These are phyloP conservation scores for Teratosphaeriaceae sp. DNA, from an alignment of 2,329 filamentous ascomycete genomes.

Conservation along the genomic window DNA sequence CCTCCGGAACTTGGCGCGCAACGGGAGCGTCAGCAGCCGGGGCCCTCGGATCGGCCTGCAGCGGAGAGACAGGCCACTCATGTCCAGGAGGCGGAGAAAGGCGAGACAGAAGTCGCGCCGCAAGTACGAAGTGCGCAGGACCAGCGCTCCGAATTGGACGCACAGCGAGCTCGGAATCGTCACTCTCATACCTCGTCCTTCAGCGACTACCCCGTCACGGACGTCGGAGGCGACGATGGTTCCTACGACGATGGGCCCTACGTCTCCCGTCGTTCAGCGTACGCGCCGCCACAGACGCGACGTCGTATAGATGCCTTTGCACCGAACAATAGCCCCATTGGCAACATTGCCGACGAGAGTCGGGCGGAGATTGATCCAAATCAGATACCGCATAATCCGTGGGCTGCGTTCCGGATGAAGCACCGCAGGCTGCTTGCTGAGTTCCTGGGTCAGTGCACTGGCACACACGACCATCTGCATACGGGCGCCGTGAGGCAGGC, in stretches of 20 bases:
- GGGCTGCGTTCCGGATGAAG: slow-evolving; percentile 1
- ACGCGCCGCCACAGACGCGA: background rate
- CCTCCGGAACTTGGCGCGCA: no score
- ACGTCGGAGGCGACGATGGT: background rate
- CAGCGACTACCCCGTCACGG: no score
- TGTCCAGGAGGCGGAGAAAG: background rate
- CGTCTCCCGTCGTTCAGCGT: background rate
- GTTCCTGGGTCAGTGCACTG: slow-evolving; percentile 36
- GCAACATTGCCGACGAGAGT: background rate
- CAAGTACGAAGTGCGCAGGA: background rate
- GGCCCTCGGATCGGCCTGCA: no score
- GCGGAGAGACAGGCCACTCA: no score
- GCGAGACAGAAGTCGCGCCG: background rate
- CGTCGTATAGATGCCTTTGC: background rate
- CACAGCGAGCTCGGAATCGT: background rate
- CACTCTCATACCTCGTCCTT: no score
- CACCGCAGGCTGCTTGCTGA: slow-evolving; percentile 48
- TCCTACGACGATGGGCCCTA: background rate
- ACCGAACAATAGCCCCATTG: background rate
- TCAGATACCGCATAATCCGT: background rate
- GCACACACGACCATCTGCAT: background rate
- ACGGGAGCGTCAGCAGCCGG: no score
- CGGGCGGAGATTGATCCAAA: background rate
- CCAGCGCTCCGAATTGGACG: background rate
- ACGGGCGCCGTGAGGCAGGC: no score